Percentiles rank a stretch among this genome's conserved stretches.
Conservation (phyloP, 768 basidiomycete genomes). For the Lactifluus hygrophoroides region DNA sequence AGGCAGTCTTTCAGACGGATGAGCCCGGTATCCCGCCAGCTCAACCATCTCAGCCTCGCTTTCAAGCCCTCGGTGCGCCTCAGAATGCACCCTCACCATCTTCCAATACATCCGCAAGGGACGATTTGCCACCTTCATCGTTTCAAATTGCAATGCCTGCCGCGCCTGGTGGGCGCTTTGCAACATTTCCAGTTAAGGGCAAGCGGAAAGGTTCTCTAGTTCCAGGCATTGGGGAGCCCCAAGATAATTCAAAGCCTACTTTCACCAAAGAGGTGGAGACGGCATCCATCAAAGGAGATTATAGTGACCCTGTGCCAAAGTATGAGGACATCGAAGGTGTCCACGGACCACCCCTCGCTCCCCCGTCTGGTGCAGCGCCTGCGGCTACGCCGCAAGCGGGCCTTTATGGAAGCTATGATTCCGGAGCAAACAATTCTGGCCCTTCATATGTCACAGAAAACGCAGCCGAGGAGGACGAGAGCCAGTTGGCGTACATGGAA, state of each 20-base stretch:
- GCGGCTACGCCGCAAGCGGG: conserved; percentile 19
- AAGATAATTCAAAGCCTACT: conserved; percentile 16
- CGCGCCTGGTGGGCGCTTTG: conserved; percentile 44
- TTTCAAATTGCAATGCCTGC: conserved; percentile 1
- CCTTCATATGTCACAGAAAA: conserved; percentile 12
- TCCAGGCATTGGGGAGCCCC: conserved; percentile 6
- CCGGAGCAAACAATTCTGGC: not conserved
- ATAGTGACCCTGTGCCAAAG: conserved; percentile 31
- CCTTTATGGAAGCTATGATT: conserved; percentile 2
- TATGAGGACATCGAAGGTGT: conserved; percentile 30
- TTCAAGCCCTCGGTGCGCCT: not conserved
- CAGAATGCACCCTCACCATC: not conserved
- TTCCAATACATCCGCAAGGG: not conserved
- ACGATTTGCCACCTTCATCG: not conserved
- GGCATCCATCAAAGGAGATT: not conserved
- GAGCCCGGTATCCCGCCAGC: conserved; percentile 1
- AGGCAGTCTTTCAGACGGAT: not conserved
- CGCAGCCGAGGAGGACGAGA: conserved; percentile 20
- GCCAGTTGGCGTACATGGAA: conserved; percentile 26
- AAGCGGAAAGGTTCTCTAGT: conserved; percentile 22
- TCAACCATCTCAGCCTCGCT: not conserved
- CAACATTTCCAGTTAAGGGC: conserved; percentile 55
- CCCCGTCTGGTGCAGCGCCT: conserved; percentile 38
- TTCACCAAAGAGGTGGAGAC: not conserved
- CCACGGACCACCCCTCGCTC: conserved; percentile 32